A percentile compares a stretch with the other conserved stretches of the same genome.
Evolutionary conservation across 2,329 filamentous ascomycete species (phyloP).

Genomic region (Colletotrichum echinochloae): DNA sequence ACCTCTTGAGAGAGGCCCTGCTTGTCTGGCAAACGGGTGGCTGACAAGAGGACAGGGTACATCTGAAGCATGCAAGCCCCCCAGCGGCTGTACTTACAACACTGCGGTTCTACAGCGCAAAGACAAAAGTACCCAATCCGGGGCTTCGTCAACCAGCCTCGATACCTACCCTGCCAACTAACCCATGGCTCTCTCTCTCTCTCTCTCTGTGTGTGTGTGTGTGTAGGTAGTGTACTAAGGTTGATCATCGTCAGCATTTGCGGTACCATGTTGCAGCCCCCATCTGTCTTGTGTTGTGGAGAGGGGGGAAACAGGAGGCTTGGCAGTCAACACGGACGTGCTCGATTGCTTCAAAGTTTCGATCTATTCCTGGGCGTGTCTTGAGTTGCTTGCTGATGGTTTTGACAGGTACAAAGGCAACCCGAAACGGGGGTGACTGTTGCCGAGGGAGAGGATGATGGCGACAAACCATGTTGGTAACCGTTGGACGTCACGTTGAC

Average conservation of each 20-base stretch:
- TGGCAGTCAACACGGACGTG: constrained; percentile 16
- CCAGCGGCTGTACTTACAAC: background rate
- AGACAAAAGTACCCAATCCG: background rate
- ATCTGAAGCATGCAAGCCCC: too few relatives aligned
- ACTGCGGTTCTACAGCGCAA: background rate
- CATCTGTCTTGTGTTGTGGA: too few relatives aligned
- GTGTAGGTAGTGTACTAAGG: too few relatives aligned
- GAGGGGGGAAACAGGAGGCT: background rate
- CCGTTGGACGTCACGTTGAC: background rate
- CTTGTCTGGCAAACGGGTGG: background rate
- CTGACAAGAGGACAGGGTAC: too few relatives aligned
- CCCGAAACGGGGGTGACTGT: background rate
- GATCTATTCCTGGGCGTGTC: background rate
- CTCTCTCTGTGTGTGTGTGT: too few relatives aligned
- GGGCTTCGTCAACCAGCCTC: too few relatives aligned
- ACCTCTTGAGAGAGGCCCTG: too few relatives aligned
- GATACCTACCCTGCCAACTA: too few relatives aligned
- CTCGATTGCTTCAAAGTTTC: constrained; percentile 4
- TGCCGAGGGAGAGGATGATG: background rate
- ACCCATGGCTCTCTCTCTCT: too few relatives aligned
- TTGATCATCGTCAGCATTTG: too few relatives aligned
- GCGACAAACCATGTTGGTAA: constrained; percentile 15
- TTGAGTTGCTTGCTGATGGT: constrained; percentile 12
- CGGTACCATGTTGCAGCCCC: too few relatives aligned
- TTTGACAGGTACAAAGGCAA: constrained; percentile 15